phyloP scores from a whole-genome alignment of 139 green algal genomes.

The Helicosporidium sp. region DNA sequence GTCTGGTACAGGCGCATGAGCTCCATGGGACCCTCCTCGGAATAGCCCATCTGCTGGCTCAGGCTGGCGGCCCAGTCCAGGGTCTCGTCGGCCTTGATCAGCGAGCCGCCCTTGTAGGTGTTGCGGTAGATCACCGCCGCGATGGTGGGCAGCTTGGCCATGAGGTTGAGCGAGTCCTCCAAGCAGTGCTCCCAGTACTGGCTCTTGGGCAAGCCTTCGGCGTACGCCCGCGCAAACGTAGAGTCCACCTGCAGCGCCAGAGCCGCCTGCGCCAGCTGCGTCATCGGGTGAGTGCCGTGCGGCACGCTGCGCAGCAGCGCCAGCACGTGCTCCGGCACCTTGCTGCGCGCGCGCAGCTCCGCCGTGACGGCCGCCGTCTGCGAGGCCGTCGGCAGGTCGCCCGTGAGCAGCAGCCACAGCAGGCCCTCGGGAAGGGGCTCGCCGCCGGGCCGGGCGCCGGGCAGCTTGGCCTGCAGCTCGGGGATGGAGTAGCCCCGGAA shows the following conservation, averaged over 20 bases:
- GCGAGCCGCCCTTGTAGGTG: conserved; percentile 34
- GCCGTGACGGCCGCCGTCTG: conserved; percentile 49
- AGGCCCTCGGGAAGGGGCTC: conserved; percentile 90
- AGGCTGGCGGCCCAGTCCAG: conserved; percentile 92
- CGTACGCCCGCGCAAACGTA: conserved; percentile 71
- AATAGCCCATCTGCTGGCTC: conserved; percentile 80
- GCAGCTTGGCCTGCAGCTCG: conserved; percentile 74
- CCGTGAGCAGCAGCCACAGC: conserved; percentile 92
- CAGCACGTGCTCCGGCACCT: conserved; percentile 41
- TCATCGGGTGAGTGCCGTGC: conserved; percentile 78
- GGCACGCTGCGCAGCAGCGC: conserved; percentile 54
- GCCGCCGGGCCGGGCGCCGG: conserved; percentile 35
- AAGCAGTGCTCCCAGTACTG: conserved; percentile 66
- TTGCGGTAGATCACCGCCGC: conserved; percentile 73
- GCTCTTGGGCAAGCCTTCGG: conserved; percentile 64
- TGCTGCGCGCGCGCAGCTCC: conserved; percentile 43
- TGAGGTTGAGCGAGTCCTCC: conserved; percentile 84
- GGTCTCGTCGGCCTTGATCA: conserved; percentile 34
- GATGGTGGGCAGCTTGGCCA: conserved; percentile 77
- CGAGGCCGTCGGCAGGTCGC: conserved; percentile 45
- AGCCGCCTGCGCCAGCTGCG: conserved; percentile 55
- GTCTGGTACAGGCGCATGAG: conserved; percentile 95
- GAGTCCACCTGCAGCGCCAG: conserved; percentile 63
- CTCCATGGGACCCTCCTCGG: conserved; percentile 49
- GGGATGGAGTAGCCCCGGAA: conserved; percentile 88